Base-by-base conservation (phyloP, 495 filamentous ascomycete species). In the Lophium mytilinum region DNA sequence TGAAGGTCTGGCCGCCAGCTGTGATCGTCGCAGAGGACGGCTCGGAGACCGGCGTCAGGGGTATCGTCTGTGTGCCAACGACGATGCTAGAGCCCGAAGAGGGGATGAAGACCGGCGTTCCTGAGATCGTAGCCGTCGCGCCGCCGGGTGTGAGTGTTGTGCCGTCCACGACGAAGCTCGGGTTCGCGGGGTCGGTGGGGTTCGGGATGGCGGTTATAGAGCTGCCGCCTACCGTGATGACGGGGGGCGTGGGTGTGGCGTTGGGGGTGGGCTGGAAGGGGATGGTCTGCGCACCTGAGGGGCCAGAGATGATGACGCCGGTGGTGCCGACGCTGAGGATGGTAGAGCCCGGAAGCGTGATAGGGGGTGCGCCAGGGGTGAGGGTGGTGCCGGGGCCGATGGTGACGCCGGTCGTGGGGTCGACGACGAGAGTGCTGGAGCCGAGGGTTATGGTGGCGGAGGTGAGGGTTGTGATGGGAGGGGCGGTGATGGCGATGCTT, bases 211-310 rank as follows among this genome's bases (percentile, higher is more conserved):
- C 60, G 1, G 66, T 67, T 51, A 66, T 62, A 17, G 60, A 66
- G 34, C 62, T 41, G 17, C 45, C 60, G 19, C 60, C 65, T 15
- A 71, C 36, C 10, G 66, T 69, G 18, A 71, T 45, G 17, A 58
- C 50, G 8, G 40, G 24, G 18, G 46, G 46, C 15, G 36, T 10
- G 17, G 36, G 18, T 37, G 40, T 17, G 6, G 8, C 19, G 10
- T 3, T 15, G 7, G 43, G 14, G 46, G 58, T 12, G 12, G 9
- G 43, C 9, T n/a, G 15, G 8, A 17, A 19, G 1, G 19, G 8
- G 1, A 15, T 9, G 12, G 51, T 42, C 1, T 52, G 47, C 8
- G 43, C 37, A 9, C 37, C 9, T 33, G 17, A n/a, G 37, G 50
- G 8, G 2, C 46, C 46, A 12, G 52, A 37, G 33, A 21, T 55